Evolutionary conservation across 495 filamentous ascomycete genomes (phyloP), one percentile per base, ranked within the genome.

Genomic region (Aspergillus kassunensis): DNA sequence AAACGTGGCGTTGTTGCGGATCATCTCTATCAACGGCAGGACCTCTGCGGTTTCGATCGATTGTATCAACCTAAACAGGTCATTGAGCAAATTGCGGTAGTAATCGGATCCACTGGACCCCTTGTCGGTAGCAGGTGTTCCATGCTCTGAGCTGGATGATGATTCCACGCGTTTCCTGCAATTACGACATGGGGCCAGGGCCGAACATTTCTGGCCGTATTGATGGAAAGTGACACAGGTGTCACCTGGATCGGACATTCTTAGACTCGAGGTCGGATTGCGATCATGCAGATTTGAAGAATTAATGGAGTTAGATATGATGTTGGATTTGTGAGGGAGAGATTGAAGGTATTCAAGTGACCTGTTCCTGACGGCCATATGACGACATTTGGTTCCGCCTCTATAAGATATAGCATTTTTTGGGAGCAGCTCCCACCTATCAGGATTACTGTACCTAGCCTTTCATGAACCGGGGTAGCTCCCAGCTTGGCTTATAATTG

Each of bases 41-140:
- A 39, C 21, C 3, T 44, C 42, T 19, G 2, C 18, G 0, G 27
- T 4, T 9, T 44, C 37, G 11, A 25, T 23, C 10, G 44, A 49
- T 21, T 42, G 53, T 21, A 55, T 46, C 6, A 49, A 11, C 20
- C 21, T 23, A 23, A 55, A 55, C 10, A 55, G 30, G 31, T 55
- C 53, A 6, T 44, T 2, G 2, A 55, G 44, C 29, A 55, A 20
- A n/a, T 49, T 31, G 4, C 41, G 13, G 21, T 49, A 39, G 27
- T 49, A 49, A 39, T 49, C 47, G 42, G 31, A 18, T 23, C 20
- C 36, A 19, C 36, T 19, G 4, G 36, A 40, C 3, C 3, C 36
- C 1, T 19, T 19, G 36, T 40, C 36, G 4, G 4, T 27, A 21
- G 19, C 18, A 20, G 18, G 36, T 8, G 16, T 3, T 9, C 36